Evolutionary conservation across 2,329 filamentous ascomycete species (phyloP).

Genomic region (Ophiostoma montium): DNA sequence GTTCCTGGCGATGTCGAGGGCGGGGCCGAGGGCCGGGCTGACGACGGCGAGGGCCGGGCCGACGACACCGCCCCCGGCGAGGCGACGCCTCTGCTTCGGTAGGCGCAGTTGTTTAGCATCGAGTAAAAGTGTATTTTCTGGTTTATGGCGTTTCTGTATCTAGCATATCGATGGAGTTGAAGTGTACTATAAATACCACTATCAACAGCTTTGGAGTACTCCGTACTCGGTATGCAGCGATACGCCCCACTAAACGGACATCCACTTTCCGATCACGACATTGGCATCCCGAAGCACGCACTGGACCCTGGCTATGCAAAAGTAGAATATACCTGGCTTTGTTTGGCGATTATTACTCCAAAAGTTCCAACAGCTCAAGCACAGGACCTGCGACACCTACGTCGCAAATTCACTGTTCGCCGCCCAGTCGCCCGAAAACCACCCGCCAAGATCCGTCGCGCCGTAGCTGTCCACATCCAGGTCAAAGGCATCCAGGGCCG

Average conservation of each 20-base stretch:
- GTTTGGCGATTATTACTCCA: neutral
- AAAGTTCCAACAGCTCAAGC: neutral
- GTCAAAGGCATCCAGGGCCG: slow-evolving; percentile 20
- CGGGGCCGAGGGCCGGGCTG: neutral
- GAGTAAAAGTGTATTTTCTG: too few species aligned
- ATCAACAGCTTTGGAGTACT: too few species aligned
- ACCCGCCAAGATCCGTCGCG: slow-evolving; percentile 8
- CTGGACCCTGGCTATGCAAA: too few species aligned
- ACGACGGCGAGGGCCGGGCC: neutral
- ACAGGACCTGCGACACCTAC: neutral
- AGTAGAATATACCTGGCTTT: too few species aligned
- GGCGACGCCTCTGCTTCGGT: slow-evolving; percentile 19
- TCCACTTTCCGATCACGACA: neutral
- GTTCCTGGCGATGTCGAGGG: neutral
- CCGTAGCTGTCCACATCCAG: slow-evolving; percentile 19
- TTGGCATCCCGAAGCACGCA: neutral
- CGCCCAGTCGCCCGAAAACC: slow-evolving; percentile 18
- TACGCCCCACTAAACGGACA: neutral
- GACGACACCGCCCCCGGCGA: slow-evolving; percentile 8
- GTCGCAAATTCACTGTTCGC: slow-evolving; percentile 6
- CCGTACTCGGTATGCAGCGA: neutral
- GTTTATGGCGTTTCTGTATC: too few species aligned
- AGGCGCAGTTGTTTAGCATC: neutral
- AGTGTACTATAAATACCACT: too few species aligned
- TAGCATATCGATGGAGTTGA: too few species aligned